Conservation (phyloP, 2,329 filamentous ascomycete genomes). For the Fusarium domesticum region DNA sequence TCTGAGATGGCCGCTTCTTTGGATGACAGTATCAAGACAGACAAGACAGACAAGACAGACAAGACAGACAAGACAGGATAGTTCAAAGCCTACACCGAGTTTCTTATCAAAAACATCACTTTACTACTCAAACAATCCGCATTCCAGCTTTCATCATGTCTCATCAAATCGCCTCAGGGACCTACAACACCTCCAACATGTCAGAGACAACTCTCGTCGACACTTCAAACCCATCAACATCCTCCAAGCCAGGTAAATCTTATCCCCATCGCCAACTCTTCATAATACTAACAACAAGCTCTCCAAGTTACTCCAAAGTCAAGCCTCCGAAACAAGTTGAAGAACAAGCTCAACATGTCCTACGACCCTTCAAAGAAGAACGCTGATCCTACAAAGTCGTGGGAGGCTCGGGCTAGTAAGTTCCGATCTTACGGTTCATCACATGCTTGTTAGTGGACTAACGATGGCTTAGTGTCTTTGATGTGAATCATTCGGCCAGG, state of each 20-base stretch:
- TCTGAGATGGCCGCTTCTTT: neutral
- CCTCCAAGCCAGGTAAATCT: constrained; percentile 18
- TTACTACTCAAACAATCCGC: too few species aligned
- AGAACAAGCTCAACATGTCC: constrained; percentile 20
- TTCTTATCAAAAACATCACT: neutral
- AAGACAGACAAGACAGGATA: too few species aligned
- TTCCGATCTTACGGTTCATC: neutral
- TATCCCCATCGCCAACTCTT: too few species aligned
- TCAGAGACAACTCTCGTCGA: constrained; percentile 27
- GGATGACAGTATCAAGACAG: too few species aligned
- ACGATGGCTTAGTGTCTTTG: neutral
- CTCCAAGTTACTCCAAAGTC: constrained; percentile 11
- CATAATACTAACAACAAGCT: constrained; percentile 7
- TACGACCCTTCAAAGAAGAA: constrained; percentile 22
- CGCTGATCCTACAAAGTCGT: constrained; percentile 24
- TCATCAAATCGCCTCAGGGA: constrained; percentile 15
- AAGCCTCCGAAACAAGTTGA: constrained; percentile 23
- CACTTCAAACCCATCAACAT: constrained; percentile 11
- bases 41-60: too few species aligned
- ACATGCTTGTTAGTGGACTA: neutral
- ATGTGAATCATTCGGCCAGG: neutral
- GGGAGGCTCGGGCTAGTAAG: constrained; percentile 28
- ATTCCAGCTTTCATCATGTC: constrained; percentile 22
- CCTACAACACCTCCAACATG: constrained; percentile 21
- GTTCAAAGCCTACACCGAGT: neutral